Conservation (phyloP, 768 basidiomycete species). For the Amanita brunnescens region DNA sequence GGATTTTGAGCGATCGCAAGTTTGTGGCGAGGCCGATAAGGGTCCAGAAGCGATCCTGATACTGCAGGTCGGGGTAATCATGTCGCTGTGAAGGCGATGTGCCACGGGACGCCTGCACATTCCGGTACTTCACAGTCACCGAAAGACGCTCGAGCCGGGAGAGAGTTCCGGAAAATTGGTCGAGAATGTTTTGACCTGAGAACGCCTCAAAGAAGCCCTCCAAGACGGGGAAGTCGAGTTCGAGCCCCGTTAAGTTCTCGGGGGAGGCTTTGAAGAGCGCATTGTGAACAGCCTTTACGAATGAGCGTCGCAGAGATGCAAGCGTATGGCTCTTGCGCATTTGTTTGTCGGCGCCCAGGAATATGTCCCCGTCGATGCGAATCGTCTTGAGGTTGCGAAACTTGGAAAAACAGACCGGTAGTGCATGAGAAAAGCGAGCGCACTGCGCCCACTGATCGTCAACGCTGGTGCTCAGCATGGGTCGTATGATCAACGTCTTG, state of each 20-base stretch:
- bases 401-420: constrained; percentile 1
- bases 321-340: background rate
- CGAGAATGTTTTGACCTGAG: background rate
- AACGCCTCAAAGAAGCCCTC: constrained; percentile 1
- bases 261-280: background rate
- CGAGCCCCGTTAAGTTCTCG: background rate
- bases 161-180: background rate
- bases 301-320: background rate
- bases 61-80: background rate
- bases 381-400: constrained; percentile 1
- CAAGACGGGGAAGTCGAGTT: constrained; percentile 1
- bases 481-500: background rate
- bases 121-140: background rate
- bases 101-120: background rate
- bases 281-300: background rate
- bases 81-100: background rate
- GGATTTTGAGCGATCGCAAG: constrained; percentile 1
- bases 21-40: background rate
- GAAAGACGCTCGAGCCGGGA: background rate
- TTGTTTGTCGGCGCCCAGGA: background rate
- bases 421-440: background rate
- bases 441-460: background rate
- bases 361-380: background rate
- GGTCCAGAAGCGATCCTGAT: constrained; percentile 1
- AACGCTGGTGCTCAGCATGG: background rate